Conservation (phyloP, 2,329 filamentous ascomycete genomes). For the Fusarium praegraminearum region DNA sequence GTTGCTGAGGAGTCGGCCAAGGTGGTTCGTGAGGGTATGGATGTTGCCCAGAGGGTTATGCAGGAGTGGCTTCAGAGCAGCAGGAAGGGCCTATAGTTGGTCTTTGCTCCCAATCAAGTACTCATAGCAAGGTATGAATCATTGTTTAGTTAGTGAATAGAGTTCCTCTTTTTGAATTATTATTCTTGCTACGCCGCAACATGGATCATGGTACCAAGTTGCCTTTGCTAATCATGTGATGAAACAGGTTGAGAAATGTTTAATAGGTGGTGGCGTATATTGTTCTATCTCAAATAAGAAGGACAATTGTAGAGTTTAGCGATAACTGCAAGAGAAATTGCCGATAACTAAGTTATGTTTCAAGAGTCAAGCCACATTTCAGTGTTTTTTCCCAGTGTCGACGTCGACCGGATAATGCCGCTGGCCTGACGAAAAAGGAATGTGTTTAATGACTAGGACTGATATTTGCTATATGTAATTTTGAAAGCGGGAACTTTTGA, state of each 20-base stretch:
- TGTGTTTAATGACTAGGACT: neutral
- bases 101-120: neutral
- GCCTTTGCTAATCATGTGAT: neutral
- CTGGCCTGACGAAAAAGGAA: neutral
- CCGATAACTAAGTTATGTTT: neutral
- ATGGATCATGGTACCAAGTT: neutral
- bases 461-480: neutral
- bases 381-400: neutral
- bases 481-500: neutral
- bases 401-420: neutral
- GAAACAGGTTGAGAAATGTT: accelerated
- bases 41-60: conserved; percentile 21
- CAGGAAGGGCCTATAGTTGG: conserved; percentile 15
- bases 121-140: neutral
- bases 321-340: neutral
- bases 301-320: neutral
- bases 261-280: neutral
- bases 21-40: conserved; percentile 23
- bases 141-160: neutral
- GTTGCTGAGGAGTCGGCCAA: conserved; percentile 18
- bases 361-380: neutral
- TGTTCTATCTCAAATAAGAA: neutral
- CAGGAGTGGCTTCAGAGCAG: conserved; percentile 37
- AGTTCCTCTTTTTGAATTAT: neutral
- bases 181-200: neutral